A percentile compares a stretch with the other conserved stretches of the same genome.
These are phyloP conservation scores for Ophiostoma sp. DNA, from an alignment of 2,329 filamentous ascomycete species.

Conservation along the genomic window DNA sequence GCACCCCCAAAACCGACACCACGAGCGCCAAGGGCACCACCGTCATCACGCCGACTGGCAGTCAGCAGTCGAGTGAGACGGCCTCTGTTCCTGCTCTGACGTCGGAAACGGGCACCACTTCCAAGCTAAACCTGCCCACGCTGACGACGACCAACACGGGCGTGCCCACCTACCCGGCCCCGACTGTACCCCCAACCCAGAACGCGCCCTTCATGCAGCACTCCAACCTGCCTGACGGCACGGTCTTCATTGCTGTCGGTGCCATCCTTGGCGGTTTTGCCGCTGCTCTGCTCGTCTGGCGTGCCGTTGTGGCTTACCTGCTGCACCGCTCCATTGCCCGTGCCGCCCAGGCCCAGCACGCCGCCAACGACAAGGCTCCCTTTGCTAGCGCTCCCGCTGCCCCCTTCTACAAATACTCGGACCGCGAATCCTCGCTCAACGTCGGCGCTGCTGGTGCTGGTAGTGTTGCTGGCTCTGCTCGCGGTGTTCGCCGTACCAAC, in stretches of 20 bases:
- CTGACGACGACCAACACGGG: slow-evolving; percentile 42
- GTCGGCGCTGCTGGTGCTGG: slow-evolving; percentile 47
- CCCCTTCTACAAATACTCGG: slow-evolving; percentile 64
- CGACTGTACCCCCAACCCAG: slow-evolving; percentile 77
- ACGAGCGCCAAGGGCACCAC: slow-evolving; percentile 27
- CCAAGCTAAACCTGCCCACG: slow-evolving; percentile 41
- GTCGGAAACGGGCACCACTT: slow-evolving; percentile 13
- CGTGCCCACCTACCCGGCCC: slow-evolving; percentile 63
- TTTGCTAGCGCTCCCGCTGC: slow-evolving; percentile 59
- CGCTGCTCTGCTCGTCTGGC: slow-evolving; percentile 82
- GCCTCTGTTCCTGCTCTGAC: slow-evolving; percentile 30
- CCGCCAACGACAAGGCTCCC: slow-evolving; percentile 67
- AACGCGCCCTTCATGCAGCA: slow-evolving; percentile 91
- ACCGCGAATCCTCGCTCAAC: slow-evolving; percentile 58
- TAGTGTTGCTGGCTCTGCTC: slow-evolving; percentile 38
- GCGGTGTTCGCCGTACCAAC: slow-evolving; percentile 52
- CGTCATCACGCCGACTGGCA: slow-evolving; percentile 22
- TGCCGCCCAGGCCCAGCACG: slow-evolving; percentile 73
- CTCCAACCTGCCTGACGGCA: slow-evolving; percentile 83
- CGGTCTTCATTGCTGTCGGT: slow-evolving; percentile 93
- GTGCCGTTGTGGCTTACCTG: slow-evolving; percentile 81
- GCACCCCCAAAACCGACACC: slow-evolving; percentile 28
- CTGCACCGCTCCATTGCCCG: slow-evolving; percentile 88
- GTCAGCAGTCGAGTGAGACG: background rate
- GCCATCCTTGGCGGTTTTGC: slow-evolving; percentile 82